Evolutionary conservation across 305 asterid species (phyloP), one percentile per base, ranked within the genome.

Genomic region (Rubia tinctorum): DNA sequence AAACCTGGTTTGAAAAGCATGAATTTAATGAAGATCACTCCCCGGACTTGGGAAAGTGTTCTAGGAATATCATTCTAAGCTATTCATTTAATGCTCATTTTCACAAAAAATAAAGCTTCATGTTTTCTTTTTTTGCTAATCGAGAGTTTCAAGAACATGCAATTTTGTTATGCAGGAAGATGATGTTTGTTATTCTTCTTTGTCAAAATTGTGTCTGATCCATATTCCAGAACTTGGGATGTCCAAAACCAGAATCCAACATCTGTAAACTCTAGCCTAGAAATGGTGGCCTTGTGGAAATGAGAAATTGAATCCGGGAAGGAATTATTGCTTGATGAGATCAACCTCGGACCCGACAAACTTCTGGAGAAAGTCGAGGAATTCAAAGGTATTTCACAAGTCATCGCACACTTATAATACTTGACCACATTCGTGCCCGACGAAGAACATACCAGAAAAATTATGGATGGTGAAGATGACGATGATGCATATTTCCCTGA

Each of bases 361-460:
- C 97, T 94, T 12, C 58, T 91, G 80, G 82, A 82, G 68, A 84
- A 82, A 78, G 92, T 94, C 71, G 98, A 94, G 82, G 91, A 88
- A 69, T 92, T 94, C n/a, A 91, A 82, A 8, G 81, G 75, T 77
- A 51, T 67, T n/a, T 84, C 93, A 25, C 97, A 86, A 82, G 89
- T 91, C 66, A 65, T 75, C 43, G 91, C 81, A 59, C 96, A 94
- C 85, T 85, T 97, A n/a, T n/a, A n/a, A 0, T 89, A 86, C 68
- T 93, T 95, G 8, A 96, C 93, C 66, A 63, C 76, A 56, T 82
- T 88, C 59, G 74, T 84, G 66, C 71, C 91, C n/a, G 71, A 44
- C 30, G 69, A 63, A 8, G 67, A 63, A 11, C 84, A 79, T 13
- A n/a, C n/a, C n/a, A n/a, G n/a, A n/a, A n/a, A n/a, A n/a, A n/a